Base-by-base conservation (phyloP, 331 rosid species). In the Pyracantha coccinea region DNA sequence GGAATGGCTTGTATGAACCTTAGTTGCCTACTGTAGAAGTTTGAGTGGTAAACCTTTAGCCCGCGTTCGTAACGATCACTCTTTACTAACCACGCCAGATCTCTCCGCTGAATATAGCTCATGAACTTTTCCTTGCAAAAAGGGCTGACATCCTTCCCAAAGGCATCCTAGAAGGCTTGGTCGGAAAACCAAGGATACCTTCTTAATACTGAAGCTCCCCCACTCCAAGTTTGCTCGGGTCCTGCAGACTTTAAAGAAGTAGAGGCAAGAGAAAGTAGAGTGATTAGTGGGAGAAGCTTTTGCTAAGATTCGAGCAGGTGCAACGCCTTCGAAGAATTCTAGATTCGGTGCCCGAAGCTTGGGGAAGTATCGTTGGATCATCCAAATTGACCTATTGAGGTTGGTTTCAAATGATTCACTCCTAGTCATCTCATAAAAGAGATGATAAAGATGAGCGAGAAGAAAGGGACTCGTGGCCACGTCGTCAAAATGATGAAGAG, bases 61-160 rank as follows among this genome's bases (percentile, higher is more conserved):
- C 2, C 1, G 11, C 0, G 3, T 2, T 33, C 9, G 8, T 33
- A 33, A 7, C 2, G 3, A 3, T 33, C 1, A 0, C 0, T 33
- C 3, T 1, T 8, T 8, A 33, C 15, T 3, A 0, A 9, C 2
- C 17, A 44, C 0, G 52, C 52, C 0, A 13, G 6, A 0, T 44
- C 2, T 2, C 0, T 44, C 0, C 6, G 0, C 2, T 13, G 0
- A 13, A 13, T 8, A 1, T 2, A 7, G 2, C 17, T 44, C 0
- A 44, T 44, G 1, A 13, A 44, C 4, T 4, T 13, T 1, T 44
- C 17, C 0, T 13, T 44, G 2, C 6, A 44, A 0, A 13, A 44
- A 0, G 2, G 1, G 6, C 6, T 44, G 0, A 0, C 17, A 0
- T 44, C 17, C 0, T 44, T 6, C 0, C 0, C 2, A 0, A 44